Base-by-base conservation (phyloP, 305 asterid species). In the Fraxinus albicans region DNA sequence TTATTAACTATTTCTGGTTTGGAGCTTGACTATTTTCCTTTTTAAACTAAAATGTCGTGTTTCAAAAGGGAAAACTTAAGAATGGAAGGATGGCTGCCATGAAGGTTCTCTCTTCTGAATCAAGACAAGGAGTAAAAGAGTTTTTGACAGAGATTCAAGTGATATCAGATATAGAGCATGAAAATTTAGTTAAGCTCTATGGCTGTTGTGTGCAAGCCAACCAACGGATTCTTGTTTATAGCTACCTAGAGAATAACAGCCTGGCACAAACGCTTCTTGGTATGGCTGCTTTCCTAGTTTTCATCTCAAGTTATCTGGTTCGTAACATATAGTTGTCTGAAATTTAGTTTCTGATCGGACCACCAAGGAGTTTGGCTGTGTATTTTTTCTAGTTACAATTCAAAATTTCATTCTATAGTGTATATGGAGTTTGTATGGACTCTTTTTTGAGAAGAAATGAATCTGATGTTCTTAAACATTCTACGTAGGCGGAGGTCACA, bases 101-200 rank as follows among this genome's bases (percentile, higher is more conserved):
- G 79, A 96, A 96, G 88, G 98, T 96, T 80, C 98, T 94, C 74
- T 90, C 97, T 19, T 38, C 94, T 25, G 92, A 93, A 84, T 96
- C 99, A 1, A 92, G 81, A 83, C 99, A 96, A 88, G 99, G 99
- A 82, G 91, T 88, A 8, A 78, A 83, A 67, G 99, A 94, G 89
- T 94, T 96, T 92, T 88, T 93, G 90, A 96, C 99, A 3, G 99
- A 96, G 89, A 91, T 94, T 85, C 78, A 91, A 91, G 94, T 96
- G 76, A 94, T 96, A 89, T 91, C 98, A 7, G 97, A 94, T 15
- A 87, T 91, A 65, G 91, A 91, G 73, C 99, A 96, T 72, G 95
- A 87, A 83, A 96, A 96, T 83, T 80, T 96, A 79, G 98, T 96
- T 79, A 92, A 92, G 89, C 97, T 96, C 42, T 92, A 91, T 79